These are phyloP conservation scores for Euphrasia confusa DNA, from an alignment of 257 asterid species.

Conservation along the genomic window DNA sequence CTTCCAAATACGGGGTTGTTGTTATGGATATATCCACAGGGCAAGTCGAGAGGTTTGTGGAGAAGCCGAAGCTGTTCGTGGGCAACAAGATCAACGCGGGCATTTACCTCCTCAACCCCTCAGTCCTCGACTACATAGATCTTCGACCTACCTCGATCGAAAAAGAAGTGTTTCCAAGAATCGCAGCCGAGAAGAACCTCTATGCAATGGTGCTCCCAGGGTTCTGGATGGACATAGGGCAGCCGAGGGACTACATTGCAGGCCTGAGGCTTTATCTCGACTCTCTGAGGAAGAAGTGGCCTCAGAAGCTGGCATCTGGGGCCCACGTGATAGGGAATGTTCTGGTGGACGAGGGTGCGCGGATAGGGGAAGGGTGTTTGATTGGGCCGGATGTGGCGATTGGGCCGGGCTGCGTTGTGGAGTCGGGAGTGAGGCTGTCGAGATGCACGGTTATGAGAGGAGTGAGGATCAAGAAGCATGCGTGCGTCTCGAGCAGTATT, in stretches of 20 bases:
- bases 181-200: slow-evolving; percentile 59
- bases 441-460: slow-evolving; percentile 91
- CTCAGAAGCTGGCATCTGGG: slow-evolving; percentile 62
- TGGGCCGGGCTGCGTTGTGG: slow-evolving; percentile 81
- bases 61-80: slow-evolving; percentile 89
- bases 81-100: slow-evolving; percentile 98
- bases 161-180: slow-evolving; percentile 83
- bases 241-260: slow-evolving; percentile 83
- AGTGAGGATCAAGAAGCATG: slow-evolving; percentile 78
- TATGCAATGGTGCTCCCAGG: slow-evolving; percentile 90
- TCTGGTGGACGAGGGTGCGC: slow-evolving; percentile 70
- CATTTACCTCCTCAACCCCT: slow-evolving; percentile 77
- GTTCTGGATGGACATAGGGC: slow-evolving; percentile 99
- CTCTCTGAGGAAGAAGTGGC: slow-evolving; percentile 61
- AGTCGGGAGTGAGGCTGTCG: slow-evolving; percentile 88
- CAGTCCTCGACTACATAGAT: slow-evolving; percentile 77
- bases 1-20: slow-evolving; percentile 92
- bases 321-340: slow-evolving; percentile 71
- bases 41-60: slow-evolving; percentile 78
- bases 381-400: slow-evolving; percentile 93
- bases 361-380: slow-evolving; percentile 82
- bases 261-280: slow-evolving; percentile 77
- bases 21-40: slow-evolving; percentile 78
- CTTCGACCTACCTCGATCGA: slow-evolving; percentile 94
- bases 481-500: slow-evolving; percentile 77